These are phyloP conservation scores for Trichoderma breve DNA, from an alignment of 2,329 filamentous ascomycete genomes.

Conservation along the genomic window DNA sequence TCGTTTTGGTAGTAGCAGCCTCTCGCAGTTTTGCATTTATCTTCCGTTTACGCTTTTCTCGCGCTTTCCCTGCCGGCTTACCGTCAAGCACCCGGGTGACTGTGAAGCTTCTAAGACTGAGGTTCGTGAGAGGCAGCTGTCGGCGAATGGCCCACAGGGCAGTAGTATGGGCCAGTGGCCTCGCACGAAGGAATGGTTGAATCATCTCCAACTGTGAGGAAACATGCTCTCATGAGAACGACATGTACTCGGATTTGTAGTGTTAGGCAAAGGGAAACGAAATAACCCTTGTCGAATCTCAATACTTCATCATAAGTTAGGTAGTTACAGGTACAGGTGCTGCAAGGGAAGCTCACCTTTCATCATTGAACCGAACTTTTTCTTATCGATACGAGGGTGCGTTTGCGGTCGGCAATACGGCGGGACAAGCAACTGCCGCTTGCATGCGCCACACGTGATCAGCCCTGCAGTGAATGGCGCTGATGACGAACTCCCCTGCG, in stretches of 20 bases:
- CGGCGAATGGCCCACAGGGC: neutral
- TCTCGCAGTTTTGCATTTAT: neutral
- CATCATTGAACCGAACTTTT: constrained; percentile 11
- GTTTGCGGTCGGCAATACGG: constrained; percentile 1
- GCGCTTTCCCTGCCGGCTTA: neutral
- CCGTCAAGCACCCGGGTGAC: neutral
- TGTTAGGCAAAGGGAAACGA: neutral
- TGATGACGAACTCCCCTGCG: constrained; percentile 18
- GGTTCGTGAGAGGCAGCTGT: neutral
- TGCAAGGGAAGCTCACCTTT: neutral
- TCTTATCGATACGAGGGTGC: constrained; percentile 16
- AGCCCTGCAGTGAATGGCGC: neutral
- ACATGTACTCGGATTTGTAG: neutral
- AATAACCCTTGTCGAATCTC: neutral
- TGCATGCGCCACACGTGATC: constrained; percentile 15
- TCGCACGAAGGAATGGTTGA: constrained; percentile 23
- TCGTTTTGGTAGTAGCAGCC: neutral
- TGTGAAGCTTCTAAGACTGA: neutral
- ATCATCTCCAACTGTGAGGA: constrained; percentile 29
- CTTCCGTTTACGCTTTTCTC: neutral
- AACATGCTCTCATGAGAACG: neutral
- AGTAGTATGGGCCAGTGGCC: neutral
- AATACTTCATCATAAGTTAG: neutral
- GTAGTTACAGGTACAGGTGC: neutral
- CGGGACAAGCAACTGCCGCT: neutral